Percentiles rank a stretch among this genome's conserved stretches.
Conservation (phyloP, 1,284 basidiomycete genomes). For the Coniferiporia weirii region DNA sequence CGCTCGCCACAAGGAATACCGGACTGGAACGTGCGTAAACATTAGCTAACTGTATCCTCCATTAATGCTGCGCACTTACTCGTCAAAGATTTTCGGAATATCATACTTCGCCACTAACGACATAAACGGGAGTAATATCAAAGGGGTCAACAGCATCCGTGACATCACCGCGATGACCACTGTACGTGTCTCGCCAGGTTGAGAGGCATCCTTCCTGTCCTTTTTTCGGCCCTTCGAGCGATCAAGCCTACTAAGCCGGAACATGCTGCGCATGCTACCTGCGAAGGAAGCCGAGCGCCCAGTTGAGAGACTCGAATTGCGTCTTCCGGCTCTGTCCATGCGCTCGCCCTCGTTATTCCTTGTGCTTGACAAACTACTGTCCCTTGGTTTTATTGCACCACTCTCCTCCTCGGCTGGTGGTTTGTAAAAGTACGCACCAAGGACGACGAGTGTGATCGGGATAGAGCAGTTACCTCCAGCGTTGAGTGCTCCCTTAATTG, state of each 20-base stretch:
- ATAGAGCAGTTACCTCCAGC: conserved; percentile 79
- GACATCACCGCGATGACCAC: conserved; percentile 73
- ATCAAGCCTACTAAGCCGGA: conserved; percentile 25
- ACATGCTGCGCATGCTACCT: conserved; percentile 38
- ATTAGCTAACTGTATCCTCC: background rate
- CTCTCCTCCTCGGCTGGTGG: conserved; percentile 21
- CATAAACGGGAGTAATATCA: conserved; percentile 72
- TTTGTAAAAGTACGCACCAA: conserved; percentile 86
- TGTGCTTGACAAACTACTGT: background rate
- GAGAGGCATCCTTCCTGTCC: conserved; percentile 20
- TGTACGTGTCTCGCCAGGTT: conserved; percentile 73
- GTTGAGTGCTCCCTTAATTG: conserved; percentile 69
- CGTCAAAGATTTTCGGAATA: conserved; percentile 62
- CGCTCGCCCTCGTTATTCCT: background rate
- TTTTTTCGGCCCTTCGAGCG: background rate
- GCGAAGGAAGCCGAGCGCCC: conserved; percentile 27
- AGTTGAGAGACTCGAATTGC: conserved; percentile 4
- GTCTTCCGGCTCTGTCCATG: background rate
- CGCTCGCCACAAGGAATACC: conserved; percentile 77
- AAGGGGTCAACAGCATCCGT: conserved; percentile 83
- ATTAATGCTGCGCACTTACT: conserved; percentile 44
- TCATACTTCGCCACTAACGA: conserved; percentile 57
- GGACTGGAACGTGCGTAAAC: conserved; percentile 44
- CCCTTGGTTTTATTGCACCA: background rate
- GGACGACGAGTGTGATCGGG: conserved; percentile 85